Evolutionary conservation across 164 flowering plant genomes (phyloP).

Genomic region (Liriodendron chinense): DNA sequence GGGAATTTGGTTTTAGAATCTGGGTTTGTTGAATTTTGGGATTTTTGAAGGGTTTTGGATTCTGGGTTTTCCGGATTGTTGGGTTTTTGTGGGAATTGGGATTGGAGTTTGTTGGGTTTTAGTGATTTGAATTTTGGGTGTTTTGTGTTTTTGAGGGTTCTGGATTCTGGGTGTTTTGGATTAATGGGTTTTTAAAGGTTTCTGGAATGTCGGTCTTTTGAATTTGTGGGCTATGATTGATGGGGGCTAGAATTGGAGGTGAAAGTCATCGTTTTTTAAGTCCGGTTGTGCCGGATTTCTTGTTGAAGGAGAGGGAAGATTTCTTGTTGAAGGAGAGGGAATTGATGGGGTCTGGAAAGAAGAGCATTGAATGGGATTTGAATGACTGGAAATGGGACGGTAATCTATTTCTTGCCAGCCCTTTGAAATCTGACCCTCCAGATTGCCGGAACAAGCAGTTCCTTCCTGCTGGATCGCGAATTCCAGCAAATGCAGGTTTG

Average conservation of each 20-base stretch:
- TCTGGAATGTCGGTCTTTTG: too few relatives aligned
- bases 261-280: conserved; percentile 40
- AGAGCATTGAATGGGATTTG: conserved; percentile 70
- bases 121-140: too few relatives aligned
- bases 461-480: conserved; percentile 38
- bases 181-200: conserved; percentile 4
- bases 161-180: conserved; percentile 6
- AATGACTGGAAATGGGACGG: conserved; percentile 98
- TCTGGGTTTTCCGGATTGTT: background rate
- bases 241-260: conserved; percentile 62
- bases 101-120: background rate
- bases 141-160: conserved; percentile 1
- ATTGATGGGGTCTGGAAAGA: conserved; percentile 46
- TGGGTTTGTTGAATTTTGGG: conserved; percentile 4
- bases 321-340: conserved; percentile 22
- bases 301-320: conserved; percentile 17
- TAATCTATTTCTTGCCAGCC: conserved; percentile 62
- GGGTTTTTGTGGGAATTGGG: background rate
- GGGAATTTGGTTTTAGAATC: background rate
- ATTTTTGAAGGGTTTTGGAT: background rate
- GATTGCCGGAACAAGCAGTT: conserved; percentile 43
- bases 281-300: conserved; percentile 24
- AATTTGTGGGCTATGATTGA: conserved; percentile 8
- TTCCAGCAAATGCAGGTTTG: conserved; percentile 9
- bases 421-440: conserved; percentile 35